Conservation (phyloP, 305 asterid species). For the Fraxinus nigra region DNA sequence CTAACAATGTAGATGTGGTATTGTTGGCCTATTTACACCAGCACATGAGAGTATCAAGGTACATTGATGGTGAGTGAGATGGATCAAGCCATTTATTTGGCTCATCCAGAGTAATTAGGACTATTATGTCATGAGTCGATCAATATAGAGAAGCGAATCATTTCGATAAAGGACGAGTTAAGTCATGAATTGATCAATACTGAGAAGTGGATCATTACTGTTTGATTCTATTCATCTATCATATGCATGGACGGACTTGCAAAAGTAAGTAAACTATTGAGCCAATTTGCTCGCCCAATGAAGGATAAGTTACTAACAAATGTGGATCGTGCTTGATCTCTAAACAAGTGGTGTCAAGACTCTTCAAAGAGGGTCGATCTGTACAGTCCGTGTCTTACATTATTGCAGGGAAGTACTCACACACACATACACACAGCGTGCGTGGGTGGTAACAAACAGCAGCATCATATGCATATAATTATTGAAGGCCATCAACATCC, state of each 20-base stretch:
- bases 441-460: background rate
- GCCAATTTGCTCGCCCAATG: background rate
- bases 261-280: background rate
- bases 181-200: background rate
- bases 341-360: background rate
- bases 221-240: background rate
- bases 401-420: background rate
- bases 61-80: background rate
- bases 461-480: background rate
- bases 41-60: background rate
- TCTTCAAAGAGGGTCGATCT: background rate
- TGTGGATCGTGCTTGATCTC: background rate
- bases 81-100: background rate
- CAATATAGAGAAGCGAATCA: background rate
- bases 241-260: background rate
- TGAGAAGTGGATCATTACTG: background rate
- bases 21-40: background rate
- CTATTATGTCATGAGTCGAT: background rate
- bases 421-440: background rate
- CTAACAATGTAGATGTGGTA: background rate
- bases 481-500: background rate
- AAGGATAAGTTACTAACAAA: background rate
- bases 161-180: background rate
- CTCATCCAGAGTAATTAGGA: background rate
- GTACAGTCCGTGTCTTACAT: background rate